These are phyloP conservation scores for Amanita molliuscula DNA, from an alignment of 768 basidiomycete genomes.

Conservation along the genomic window DNA sequence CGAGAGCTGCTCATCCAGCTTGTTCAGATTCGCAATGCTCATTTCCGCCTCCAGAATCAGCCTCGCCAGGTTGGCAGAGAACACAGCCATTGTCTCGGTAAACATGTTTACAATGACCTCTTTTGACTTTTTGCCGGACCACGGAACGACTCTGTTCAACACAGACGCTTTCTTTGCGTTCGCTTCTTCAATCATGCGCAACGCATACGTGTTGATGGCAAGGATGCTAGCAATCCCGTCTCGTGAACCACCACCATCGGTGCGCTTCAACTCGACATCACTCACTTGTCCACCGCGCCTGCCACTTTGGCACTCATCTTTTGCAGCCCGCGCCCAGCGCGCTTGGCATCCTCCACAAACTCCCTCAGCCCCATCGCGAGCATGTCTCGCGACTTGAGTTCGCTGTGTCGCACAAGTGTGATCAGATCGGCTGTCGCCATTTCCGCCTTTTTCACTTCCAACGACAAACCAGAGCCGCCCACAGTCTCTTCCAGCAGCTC, in stretches of 20 bases:
- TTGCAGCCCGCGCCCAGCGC: slow-evolving; percentile 47
- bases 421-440: slow-evolving; percentile 66
- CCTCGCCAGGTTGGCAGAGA: slow-evolving; percentile 39
- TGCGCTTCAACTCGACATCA: neutral
- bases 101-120: slow-evolving; percentile 46
- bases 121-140: slow-evolving; percentile 22
- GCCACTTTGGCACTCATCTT: slow-evolving; percentile 57
- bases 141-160: slow-evolving; percentile 29
- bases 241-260: neutral
- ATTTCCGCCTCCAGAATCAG: slow-evolving; percentile 61
- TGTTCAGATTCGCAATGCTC: slow-evolving; percentile 43
- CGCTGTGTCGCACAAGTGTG: slow-evolving; percentile 51
- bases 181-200: slow-evolving; percentile 42
- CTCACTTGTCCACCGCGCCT: slow-evolving; percentile 67
- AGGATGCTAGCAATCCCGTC: slow-evolving; percentile 47
- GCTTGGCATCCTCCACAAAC: slow-evolving; percentile 55
- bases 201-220: slow-evolving; percentile 65
- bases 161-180: slow-evolving; percentile 23
- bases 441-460: slow-evolving; percentile 67
- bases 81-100: slow-evolving; percentile 49
- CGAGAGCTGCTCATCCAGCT: slow-evolving; percentile 50
- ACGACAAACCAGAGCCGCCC: slow-evolving; percentile 47
- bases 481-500: slow-evolving; percentile 49
- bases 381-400: slow-evolving; percentile 47
- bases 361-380: slow-evolving; percentile 39